phyloP scores from a whole-genome alignment of 75 land plant genomes.

The Pinus taeda region DNA sequence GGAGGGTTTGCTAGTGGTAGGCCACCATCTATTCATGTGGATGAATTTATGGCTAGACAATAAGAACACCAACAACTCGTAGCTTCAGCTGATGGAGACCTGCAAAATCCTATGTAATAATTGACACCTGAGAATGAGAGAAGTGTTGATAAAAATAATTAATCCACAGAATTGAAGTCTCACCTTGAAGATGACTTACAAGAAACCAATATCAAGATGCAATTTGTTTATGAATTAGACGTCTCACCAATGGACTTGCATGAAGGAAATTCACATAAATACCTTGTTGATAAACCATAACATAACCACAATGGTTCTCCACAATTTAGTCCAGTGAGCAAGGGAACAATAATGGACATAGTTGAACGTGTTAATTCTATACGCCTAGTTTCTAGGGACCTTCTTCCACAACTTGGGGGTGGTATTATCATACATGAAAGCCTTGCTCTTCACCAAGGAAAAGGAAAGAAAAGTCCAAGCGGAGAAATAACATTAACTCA shows the following conservation, averaged over 20 bases:
- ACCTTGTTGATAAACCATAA: slow-evolving; percentile 46
- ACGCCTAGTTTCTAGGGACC: slow-evolving; percentile 21
- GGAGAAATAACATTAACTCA: too few species aligned
- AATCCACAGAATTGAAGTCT: slow-evolving; percentile 35
- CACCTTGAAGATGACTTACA: slow-evolving; percentile 75
- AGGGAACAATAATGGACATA: slow-evolving; percentile 10
- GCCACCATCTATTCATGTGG: slow-evolving; percentile 97
- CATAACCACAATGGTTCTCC: slow-evolving; percentile 26
- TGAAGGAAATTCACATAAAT: slow-evolving; percentile 46
- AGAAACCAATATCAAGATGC: slow-evolving; percentile 73
- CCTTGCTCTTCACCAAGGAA: slow-evolving; percentile 30
- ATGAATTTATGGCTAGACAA: slow-evolving; percentile 95
- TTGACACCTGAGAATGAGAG: slow-evolving; percentile 14
- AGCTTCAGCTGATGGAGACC: slow-evolving; percentile 18
- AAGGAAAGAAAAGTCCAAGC: too few species aligned
- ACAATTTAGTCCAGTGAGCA: slow-evolving; percentile 27
- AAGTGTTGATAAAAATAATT: slow-evolving; percentile 22
- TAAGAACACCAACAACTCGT: slow-evolving; percentile 64
- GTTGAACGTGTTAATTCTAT: background rate
- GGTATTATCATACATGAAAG: slow-evolving; percentile 33
- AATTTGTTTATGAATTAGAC: slow-evolving; percentile 64
- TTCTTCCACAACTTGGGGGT: slow-evolving; percentile 15
- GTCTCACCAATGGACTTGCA: slow-evolving; percentile 32
- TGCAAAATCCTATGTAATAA: slow-evolving; percentile 25
- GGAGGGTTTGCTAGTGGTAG: slow-evolving; percentile 70